phyloP scores from a whole-genome alignment of 257 asterid species.

The Datura wrightii region DNA sequence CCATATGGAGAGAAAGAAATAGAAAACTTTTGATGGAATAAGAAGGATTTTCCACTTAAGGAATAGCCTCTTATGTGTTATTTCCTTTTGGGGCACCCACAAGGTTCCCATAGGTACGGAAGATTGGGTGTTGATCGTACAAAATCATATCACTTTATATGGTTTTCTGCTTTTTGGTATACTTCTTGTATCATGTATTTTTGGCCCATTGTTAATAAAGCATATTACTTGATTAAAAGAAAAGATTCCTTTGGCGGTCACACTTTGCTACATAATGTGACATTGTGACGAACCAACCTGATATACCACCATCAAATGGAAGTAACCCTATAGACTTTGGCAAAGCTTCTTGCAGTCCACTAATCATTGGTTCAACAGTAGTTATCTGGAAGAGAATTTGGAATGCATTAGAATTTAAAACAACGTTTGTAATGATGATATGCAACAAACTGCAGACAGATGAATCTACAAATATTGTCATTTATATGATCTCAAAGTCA shows the following conservation, averaged over 20 bases:
- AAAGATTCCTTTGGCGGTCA: constrained; percentile 8
- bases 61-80: not conserved
- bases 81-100: constrained; percentile 19
- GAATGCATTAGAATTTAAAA: constrained; percentile 29
- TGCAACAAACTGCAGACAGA: constrained; percentile 3
- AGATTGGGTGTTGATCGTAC: not conserved
- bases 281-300: constrained; percentile 53
- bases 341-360: constrained; percentile 85
- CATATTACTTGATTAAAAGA: not conserved
- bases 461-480: constrained; percentile 30
- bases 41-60: not conserved
- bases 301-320: constrained; percentile 93
- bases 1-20: not conserved
- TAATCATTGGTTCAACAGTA: constrained; percentile 82
- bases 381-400: constrained; percentile 65
- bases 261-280: not conserved
- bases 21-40: not conserved
- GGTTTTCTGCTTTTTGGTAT: not conserved
- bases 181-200: not conserved
- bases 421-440: not conserved
- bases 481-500: constrained; percentile 17
- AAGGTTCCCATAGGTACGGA: not conserved
- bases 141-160: constrained; percentile 3
- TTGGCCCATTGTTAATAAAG: not conserved
- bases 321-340: constrained; percentile 94